phyloP scores from a whole-genome alignment of 768 basidiomycete genomes.

The Leucosporidium scottii region DNA sequence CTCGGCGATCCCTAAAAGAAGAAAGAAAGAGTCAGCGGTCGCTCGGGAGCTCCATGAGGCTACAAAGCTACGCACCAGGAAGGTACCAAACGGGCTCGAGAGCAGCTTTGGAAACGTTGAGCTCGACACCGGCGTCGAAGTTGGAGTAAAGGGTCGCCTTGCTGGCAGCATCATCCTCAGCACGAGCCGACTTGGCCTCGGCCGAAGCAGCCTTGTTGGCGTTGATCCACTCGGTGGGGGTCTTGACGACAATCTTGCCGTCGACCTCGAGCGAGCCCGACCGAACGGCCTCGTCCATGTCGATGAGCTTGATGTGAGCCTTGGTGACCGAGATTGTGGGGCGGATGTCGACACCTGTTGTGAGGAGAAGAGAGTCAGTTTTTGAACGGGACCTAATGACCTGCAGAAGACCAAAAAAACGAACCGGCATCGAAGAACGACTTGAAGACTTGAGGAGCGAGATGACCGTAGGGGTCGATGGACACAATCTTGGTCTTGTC shows the following conservation, averaged over 20 bases:
- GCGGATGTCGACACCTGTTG: conserved; percentile 64
- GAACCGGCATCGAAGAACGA: conserved; percentile 52
- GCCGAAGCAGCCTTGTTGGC: conserved; percentile 43
- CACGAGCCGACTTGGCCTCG: conserved; percentile 55
- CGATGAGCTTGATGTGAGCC: conserved; percentile 86
- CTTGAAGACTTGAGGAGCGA: conserved; percentile 66
- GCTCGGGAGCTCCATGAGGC: background rate
- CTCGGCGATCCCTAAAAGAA: conserved; percentile 66
- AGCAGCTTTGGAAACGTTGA: conserved; percentile 82
- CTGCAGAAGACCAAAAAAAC: background rate
- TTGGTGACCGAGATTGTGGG: conserved; percentile 90
- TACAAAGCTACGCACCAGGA: conserved; percentile 52
- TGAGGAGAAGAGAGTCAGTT: background rate
- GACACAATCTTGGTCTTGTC: conserved; percentile 74
- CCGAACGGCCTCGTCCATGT: conserved; percentile 73
- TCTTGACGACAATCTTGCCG: conserved; percentile 71
- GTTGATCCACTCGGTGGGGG: conserved; percentile 49
- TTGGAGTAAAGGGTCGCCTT: conserved; percentile 23
- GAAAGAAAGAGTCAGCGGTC: background rate
- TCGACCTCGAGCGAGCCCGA: conserved; percentile 68
- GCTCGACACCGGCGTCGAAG: conserved; percentile 67
- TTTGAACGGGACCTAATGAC: too few relatives aligned
- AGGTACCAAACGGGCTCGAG: conserved; percentile 96
- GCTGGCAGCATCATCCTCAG: conserved; percentile 43
- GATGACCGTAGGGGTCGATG: conserved; percentile 89